A percentile compares a stretch with the other conserved stretches of the same genome.
These are phyloP conservation scores for Candolleomyces eurysporus DNA, from an alignment of 768 basidiomycete genomes.

Conservation along the genomic window DNA sequence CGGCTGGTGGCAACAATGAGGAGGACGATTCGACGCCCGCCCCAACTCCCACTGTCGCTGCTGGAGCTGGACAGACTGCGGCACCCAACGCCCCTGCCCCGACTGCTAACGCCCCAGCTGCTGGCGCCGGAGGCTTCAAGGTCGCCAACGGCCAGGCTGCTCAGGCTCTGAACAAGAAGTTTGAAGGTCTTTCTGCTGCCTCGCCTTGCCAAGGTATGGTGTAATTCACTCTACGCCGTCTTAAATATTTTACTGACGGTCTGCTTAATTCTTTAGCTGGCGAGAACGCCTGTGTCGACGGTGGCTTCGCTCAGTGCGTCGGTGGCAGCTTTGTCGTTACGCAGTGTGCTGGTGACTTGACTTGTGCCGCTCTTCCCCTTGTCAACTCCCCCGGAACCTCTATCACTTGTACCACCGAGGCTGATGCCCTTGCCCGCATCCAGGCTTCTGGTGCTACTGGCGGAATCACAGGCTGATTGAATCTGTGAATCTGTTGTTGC, in stretches of 20 bases:
- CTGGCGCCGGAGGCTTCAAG: conserved; percentile 14
- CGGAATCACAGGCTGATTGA: neutral
- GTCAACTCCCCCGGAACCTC: conserved; percentile 53
- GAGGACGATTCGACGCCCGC: neutral
- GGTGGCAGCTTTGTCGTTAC: conserved; percentile 43
- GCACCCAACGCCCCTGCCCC: conserved; percentile 5
- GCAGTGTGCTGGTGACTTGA: conserved; percentile 33
- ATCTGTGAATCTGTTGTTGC: neutral
- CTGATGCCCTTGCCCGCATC: conserved; percentile 45
- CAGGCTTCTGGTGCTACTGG: conserved; percentile 33
- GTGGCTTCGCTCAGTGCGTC: conserved; percentile 51
- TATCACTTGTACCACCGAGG: conserved; percentile 46
- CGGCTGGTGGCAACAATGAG: neutral
- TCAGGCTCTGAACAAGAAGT: conserved; percentile 50
- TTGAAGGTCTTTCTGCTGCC: conserved; percentile 40
- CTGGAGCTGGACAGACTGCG: conserved; percentile 14
- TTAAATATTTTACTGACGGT: neutral
- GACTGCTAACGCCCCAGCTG: conserved; percentile 6
- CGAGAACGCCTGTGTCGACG: conserved; percentile 44
- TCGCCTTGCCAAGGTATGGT: conserved; percentile 40
- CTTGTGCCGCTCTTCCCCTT: conserved; percentile 52
- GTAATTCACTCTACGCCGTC: neutral
- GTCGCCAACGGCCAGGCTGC: conserved; percentile 48
- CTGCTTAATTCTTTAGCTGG: neutral
- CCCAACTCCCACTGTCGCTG: conserved; percentile 5